Evolutionary conservation across 73 alveolate species (phyloP), one percentile per base, ranked within the genome.

Genomic region (Paramecium sonneborni): DNA sequence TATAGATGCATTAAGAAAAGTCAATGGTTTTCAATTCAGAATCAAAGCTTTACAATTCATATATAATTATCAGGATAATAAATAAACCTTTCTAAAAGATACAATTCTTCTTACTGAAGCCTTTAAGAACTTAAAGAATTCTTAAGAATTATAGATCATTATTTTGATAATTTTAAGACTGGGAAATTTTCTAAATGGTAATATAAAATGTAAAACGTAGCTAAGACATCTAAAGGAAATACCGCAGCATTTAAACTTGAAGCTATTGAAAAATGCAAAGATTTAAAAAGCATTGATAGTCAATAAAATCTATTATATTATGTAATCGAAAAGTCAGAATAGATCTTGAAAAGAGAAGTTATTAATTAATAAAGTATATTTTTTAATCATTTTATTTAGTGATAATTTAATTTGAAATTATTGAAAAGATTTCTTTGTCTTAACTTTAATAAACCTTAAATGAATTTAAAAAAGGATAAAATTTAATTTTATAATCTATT

Each of bases 381-480:
- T 5, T 74, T 82, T 58, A 20, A 69, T 92, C 41, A 57, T 95
- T 12, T 96, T 96, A 1, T 67, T 85, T 94, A 97, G 98, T 41
- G 90, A 95, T 84, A 95, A 95, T 41, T 84, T 93, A 94, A 95
- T 52, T 52, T 21, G 68, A 52, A 5, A 52, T 52, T 52, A 52
- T 52, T 52, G 68, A 52, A 52, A 52, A 52, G 32, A 52, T 52
- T 18, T 52, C 68, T 52, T 94, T 93, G 97, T 96, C 28, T 55
- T 62, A 24, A 92, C 96, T 20, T 94, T 92, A 20, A 86, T 93
- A 79, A 97, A 97, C 21, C 96, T 97, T 2, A 97, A 96, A 37
- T 95, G 92, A 86, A 97, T 95, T 23, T 95, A 94, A 88, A 57
- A 57, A 67, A 67, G 89, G 89, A 5, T 43, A 87, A 32, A 52